Base-by-base conservation (phyloP, 768 basidiomycete species). In the Gloeopeniophorella convolvens region DNA sequence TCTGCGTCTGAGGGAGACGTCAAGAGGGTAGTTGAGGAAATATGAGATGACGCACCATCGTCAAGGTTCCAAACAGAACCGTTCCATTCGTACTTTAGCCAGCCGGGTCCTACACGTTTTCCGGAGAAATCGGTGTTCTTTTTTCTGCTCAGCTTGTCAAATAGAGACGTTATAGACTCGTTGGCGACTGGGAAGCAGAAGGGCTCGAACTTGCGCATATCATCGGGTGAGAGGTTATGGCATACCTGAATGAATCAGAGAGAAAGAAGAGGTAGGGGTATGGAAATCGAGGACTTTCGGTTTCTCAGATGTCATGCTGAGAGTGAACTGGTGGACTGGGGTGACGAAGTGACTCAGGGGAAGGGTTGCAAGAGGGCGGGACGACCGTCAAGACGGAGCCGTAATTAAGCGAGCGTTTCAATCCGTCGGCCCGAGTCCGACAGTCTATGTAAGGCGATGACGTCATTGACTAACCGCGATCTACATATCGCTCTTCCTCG, bases 61-160 rank as follows among this genome's bases (percentile, higher is more conserved):
- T 95, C 90, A 10, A 97, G 68, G 61, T 87, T 85, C 89, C 89
- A 96, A 42, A 89, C 65, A 0, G 79, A 71, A 12, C 81, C 78
- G 56, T 82, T 80, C 72, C 80, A 93, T 54, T 86, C 79, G 63
- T 97, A 97, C 60, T 92, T 90, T 41, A 95, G 70, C 80, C 89
- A 91, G 30, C 87, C 85, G 13, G 85, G 72, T 26, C 79, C 82
- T 16, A 92, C 78, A 16, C 78, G 76, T 51, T 77, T 69, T 15
- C 78, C 78, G 46, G 72, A 68, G 60, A 82, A 82, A 18, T 79
- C 78, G 0, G 72, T 72, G 35, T 75, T 72, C 0, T 71, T 60
- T 65, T 90, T 92, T 53, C 79, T 71, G 59, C 75, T 86, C 45
- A 92, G 74, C 55, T 83, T 86, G 62, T 85, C 79, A 60, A 72